Evolutionary conservation across 1,284 basidiomycete species (phyloP).

Genomic region (Rhodotorula sp.): DNA sequence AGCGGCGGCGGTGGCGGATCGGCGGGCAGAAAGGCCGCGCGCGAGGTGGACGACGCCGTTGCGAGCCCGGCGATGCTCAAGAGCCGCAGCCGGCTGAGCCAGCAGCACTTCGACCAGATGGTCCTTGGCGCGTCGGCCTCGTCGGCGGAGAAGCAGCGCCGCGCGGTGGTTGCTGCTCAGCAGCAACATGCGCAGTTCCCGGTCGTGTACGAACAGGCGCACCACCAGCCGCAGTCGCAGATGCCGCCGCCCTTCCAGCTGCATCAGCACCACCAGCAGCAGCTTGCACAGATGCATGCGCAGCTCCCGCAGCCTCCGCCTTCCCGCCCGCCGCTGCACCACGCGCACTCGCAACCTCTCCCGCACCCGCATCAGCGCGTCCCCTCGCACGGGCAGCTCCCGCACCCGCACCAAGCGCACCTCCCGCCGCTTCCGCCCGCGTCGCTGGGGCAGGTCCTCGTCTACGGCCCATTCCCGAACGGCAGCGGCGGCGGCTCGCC

Average conservation of each 20-base stretch:
- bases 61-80: slow-evolving; percentile 38
- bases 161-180: background rate
- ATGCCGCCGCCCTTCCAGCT: background rate
- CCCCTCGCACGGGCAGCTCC: background rate
- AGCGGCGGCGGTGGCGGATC: background rate
- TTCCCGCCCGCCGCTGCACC: background rate
- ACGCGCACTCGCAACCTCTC: slow-evolving; percentile 4
- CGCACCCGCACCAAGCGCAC: background rate
- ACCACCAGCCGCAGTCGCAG: background rate
- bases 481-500: background rate
- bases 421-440: background rate
- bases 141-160: background rate
- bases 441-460: background rate
- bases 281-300: background rate
- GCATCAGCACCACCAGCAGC: slow-evolving; percentile 1
- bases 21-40: slow-evolving; percentile 3
- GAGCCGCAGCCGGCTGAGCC: slow-evolving; percentile 26
- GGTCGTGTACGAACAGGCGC: background rate
- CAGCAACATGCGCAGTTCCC: background rate
- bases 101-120: slow-evolving; percentile 32
- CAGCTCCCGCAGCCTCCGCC: background rate
- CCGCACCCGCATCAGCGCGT: background rate
- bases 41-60: slow-evolving; percentile 29
- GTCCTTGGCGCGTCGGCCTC: background rate
- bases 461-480: slow-evolving; percentile 2